Evolutionary conservation across 371 early-diverging fungal species (phyloP).

Genomic region (Lichtheimia ramosa): DNA sequence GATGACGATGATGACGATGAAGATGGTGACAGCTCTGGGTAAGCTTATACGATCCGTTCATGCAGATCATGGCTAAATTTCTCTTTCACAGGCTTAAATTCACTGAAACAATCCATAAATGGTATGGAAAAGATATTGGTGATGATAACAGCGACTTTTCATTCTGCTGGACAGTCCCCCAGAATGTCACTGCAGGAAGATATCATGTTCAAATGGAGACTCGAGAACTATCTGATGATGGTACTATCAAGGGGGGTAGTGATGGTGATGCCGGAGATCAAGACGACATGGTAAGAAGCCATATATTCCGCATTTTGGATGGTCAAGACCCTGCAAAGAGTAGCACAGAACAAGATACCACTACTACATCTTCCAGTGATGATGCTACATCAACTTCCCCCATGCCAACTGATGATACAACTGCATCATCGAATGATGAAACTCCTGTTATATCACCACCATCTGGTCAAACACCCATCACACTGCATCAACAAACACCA

Average conservation of each 20-base stretch:
- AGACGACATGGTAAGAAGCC: constrained; percentile 11
- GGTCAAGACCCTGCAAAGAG: too few species aligned
- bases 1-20: neutral
- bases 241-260: neutral
- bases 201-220: constrained; percentile 23
- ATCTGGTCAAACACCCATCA: too few species aligned
- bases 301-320: constrained; percentile 10
- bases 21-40: neutral
- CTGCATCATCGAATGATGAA: too few species aligned
- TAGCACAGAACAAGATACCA: too few species aligned
- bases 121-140: constrained; percentile 11
- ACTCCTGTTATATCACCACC: too few species aligned
- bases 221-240: neutral
- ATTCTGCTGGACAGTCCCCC: constrained; percentile 15
- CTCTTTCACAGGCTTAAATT: constrained; percentile 1
- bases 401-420: too few species aligned
- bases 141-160: constrained; percentile 17
- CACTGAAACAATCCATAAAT: constrained; percentile 8
- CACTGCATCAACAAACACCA: too few species aligned
- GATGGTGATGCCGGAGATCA: constrained; percentile 9
- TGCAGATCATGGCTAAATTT: too few species aligned
- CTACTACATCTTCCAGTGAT: too few species aligned
- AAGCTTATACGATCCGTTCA: neutral
- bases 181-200: constrained; percentile 4
- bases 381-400: too few species aligned